Base-by-base conservation (phyloP, 2,329 filamentous ascomycete species). In the Emmonsiellopsis sp. region DNA sequence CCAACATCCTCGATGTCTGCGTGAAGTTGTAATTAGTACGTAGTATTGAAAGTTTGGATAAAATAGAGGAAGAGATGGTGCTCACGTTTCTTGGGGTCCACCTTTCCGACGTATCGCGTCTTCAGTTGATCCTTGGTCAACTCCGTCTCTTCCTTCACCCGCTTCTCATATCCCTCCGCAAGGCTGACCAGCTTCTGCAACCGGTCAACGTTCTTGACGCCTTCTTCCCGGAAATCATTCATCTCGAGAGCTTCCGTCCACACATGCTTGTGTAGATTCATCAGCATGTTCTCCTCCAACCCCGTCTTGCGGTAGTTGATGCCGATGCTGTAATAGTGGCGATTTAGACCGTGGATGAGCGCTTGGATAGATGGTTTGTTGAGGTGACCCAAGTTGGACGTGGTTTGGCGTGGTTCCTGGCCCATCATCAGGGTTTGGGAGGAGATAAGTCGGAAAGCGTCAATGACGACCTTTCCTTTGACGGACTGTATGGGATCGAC, bases 361-460 rank as follows among this genome's bases (percentile, higher is more conserved):
- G 94, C 92, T 76, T 98, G 94, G 61, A 98, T 98, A n/a, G 91
- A 96, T 30, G 93, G 94, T 76, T 98, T 98, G 79, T 98, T 97
- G 61, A 98, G 81, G 70, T 98, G 93, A 30, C 94, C 93, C 67
- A 98, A 75, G 76, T 98, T 98, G 61, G 91, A 96, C 40, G 93
- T 98, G 65, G 91, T 97, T 73, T 98, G 93, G 54, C 93, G 86
- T 9, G 93, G 93, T 71, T 98, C 93, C 71, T 98, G 93, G 2
- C 93, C 93, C 73, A 97, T 89, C 84, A 98, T 95, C 59, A 98
- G 81, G 11, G 91, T 91, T 74, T 98, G 93, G 11, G 93, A 91
- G 76, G 95, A 95, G 75, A 98, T 98, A 53, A 97, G 83, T 61
- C 93, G 89, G 83, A 98, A 98, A 53, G 93, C 93, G 69, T 98